A percentile compares a stretch with the other conserved stretches of the same genome.
Conservation (phyloP, 2,329 filamentous ascomycete genomes). For the Sclerotinia glacialis region DNA sequence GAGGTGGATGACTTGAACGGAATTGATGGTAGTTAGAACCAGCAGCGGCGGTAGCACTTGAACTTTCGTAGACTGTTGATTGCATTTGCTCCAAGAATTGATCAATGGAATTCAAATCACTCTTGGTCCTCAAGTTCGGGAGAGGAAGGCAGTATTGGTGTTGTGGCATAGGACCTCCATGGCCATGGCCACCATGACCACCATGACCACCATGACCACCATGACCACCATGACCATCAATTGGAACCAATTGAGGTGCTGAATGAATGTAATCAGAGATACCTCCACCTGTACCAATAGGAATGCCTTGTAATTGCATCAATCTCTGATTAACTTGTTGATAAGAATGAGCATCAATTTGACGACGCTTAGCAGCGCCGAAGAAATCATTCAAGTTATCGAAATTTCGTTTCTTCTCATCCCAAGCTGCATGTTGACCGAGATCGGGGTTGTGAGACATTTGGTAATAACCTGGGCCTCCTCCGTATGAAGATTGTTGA, state of each 20-base stretch:
- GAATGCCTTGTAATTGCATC: conserved; percentile 72
- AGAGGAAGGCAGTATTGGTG: conserved; percentile 85
- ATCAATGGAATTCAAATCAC: conserved; percentile 89
- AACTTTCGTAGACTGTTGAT: conserved; percentile 90
- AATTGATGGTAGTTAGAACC: conserved; percentile 74
- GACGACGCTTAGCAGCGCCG: conserved; percentile 84
- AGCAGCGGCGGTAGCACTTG: conserved; percentile 74
- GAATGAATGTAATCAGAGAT: conserved; percentile 55
- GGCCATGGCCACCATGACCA: conserved; percentile 44
- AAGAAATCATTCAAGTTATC: conserved; percentile 91
- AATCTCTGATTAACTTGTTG: conserved; percentile 86
- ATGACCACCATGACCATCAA: conserved; percentile 47
- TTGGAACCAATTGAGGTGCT: conserved; percentile 53
- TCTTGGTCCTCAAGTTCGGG: conserved; percentile 86
- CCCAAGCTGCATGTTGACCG: conserved; percentile 60
- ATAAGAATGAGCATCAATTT: conserved; percentile 87
- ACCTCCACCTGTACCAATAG: conserved; percentile 52
- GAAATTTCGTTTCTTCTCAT: conserved; percentile 78
- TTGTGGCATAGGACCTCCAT: conserved; percentile 57
- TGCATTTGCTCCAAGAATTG: conserved; percentile 95
- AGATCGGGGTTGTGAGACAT: conserved; percentile 64
- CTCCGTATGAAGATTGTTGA: conserved; percentile 54
- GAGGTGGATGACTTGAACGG: conserved; percentile 55
- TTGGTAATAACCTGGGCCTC: conserved; percentile 73
- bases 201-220: conserved; percentile 47